These are phyloP conservation scores for Pseudogymnoascus sp. DNA, from an alignment of 2,329 filamentous ascomycete genomes.

Conservation along the genomic window DNA sequence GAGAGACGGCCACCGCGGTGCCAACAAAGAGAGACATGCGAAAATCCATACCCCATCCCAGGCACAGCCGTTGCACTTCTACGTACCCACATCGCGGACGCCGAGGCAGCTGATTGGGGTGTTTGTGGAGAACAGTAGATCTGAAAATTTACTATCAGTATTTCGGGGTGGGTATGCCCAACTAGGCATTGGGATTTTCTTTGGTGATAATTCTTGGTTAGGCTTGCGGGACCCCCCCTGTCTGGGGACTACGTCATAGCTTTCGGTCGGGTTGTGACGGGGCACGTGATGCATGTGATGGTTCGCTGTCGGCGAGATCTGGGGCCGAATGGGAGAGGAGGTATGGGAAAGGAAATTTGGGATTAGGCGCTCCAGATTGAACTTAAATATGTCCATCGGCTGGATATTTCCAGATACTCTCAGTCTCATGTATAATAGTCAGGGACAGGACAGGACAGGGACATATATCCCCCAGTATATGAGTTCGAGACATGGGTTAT, in stretches of 20 bases:
- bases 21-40: background rate
- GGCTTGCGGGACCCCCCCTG: background rate
- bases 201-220: background rate
- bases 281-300: background rate
- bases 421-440: too few relatives aligned
- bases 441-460: background rate
- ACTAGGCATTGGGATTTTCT: background rate
- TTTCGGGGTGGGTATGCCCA: background rate
- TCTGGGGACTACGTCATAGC: background rate
- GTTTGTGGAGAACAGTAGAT: too few relatives aligned
- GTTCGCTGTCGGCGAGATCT: too few relatives aligned
- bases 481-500: conserved; percentile 2
- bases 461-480: too few relatives aligned
- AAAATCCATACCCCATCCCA: background rate
- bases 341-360: too few relatives aligned
- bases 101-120: background rate
- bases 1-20: background rate
- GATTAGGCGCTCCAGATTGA: too few relatives aligned
- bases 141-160: too few relatives aligned
- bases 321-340: too few relatives aligned
- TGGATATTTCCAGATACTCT: background rate
- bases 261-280: too few relatives aligned
- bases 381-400: too few relatives aligned
- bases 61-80: background rate
- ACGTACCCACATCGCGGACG: background rate